Base-by-base conservation (phyloP, 2,329 filamentous ascomycete species). In the Colletotrichum sp. region DNA sequence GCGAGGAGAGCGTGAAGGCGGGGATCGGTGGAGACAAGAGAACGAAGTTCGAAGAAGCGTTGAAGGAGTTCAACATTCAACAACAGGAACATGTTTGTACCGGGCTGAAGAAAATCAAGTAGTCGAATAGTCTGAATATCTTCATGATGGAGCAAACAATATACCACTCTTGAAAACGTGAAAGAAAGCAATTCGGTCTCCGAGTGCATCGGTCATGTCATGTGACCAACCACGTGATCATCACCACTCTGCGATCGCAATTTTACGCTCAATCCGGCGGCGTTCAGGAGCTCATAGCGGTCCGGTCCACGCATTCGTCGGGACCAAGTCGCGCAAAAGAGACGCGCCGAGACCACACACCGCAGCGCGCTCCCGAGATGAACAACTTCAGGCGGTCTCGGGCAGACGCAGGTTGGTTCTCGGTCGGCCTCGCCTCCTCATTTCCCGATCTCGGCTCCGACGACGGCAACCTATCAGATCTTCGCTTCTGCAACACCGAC, bases 401-500 rank as follows among this genome's bases (percentile, higher is more conserved):
- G 27, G 72, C 78, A 60, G 82, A 80, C 28, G 79, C 80, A 36
- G 80, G 83, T 66, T 93, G 91, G 91, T 87, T 90, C 39, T 86
- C 80, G n/a, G 89, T 88, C 55, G 91, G 91, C n/a, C 85, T 85
- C 8, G 81, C 84, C 3, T 92, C 91, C 0, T 86, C 88, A 0
- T 91, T 92, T 65, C 90, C 91, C 1, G 87, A 93, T 72, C 84
- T 92, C 55, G 84, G 84, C 6, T 78, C 80, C 0, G 86, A 86
- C 68, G 82, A 84, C 7, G 82, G 82, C 52, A 83, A 83, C 77
- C 78, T 89, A 16, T 79, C 83, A 27, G 81, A 85, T 64, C 78
- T 89, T n/a, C 82, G 84, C 2, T 61, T 80, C n/a, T 90, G 87
- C 77, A 77, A 80, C 25, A 75, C 81, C 4, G 81, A 84, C n/a